phyloP scores from a whole-genome alignment of 768 basidiomycete genomes.

The Rhodotorula kratochvilovae region DNA sequence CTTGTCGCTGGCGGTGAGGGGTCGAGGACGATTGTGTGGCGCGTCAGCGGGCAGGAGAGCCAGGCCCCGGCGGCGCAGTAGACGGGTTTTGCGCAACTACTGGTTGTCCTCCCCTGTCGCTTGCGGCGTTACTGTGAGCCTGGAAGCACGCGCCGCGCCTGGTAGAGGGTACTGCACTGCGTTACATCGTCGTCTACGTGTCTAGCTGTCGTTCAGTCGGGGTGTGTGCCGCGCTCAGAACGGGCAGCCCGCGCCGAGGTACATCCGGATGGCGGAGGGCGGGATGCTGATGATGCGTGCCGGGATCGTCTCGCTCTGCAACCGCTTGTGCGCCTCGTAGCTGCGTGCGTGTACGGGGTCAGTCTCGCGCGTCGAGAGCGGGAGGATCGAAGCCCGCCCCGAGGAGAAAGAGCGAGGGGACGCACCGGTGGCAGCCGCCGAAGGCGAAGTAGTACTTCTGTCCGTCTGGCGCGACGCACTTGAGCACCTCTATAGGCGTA shows the following conservation, averaged over 20 bases:
- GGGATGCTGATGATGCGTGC: constrained; percentile 48
- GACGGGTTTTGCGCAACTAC: background rate
- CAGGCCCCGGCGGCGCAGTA: constrained; percentile 8
- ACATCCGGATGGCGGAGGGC: constrained; percentile 45
- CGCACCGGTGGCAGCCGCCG: constrained; percentile 48
- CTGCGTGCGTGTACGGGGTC: background rate
- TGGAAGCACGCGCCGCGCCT: background rate
- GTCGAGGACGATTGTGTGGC: constrained; percentile 44
- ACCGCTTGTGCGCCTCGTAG: constrained; percentile 48
- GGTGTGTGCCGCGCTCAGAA: constrained; percentile 38
- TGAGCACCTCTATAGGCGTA: constrained; percentile 48
- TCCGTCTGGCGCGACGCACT: constrained; percentile 41
- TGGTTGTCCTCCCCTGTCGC: background rate
- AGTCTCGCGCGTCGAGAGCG: background rate
- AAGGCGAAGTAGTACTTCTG: constrained; percentile 47
- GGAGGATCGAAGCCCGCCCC: background rate
- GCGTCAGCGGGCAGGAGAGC: constrained; percentile 19
- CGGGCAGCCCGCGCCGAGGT: constrained; percentile 47
- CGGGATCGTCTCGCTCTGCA: constrained; percentile 45
- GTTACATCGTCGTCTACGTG: background rate
- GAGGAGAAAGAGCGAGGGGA: background rate
- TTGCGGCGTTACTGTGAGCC: too few species aligned
- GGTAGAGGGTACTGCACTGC: background rate
- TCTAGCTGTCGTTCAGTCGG: background rate
- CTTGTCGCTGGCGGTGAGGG: constrained; percentile 52